Conservation (phyloP, 2,329 filamentous ascomycete species). For the Uncinocarpus reesii region DNA sequence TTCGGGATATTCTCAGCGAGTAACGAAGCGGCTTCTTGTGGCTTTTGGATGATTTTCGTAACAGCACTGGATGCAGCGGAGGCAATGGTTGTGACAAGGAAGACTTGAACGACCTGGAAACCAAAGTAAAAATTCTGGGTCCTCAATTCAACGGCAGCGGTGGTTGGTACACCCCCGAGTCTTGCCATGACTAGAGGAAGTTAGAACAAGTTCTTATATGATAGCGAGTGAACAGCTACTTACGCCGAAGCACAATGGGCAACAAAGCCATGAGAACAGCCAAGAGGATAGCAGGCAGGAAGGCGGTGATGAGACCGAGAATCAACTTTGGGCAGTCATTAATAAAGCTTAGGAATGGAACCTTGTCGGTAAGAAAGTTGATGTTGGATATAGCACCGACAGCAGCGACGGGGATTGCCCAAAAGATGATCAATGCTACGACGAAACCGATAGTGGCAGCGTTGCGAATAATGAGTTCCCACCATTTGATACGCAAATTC, state of each 20-base stretch:
- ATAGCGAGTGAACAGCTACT: slow-evolving; percentile 24
- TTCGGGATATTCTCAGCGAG: slow-evolving; percentile 66
- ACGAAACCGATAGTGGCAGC: slow-evolving; percentile 63
- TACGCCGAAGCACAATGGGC: slow-evolving; percentile 67
- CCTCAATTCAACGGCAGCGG: slow-evolving; percentile 71
- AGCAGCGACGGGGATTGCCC: slow-evolving; percentile 63
- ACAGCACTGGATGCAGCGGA: slow-evolving; percentile 67
- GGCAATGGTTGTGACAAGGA: slow-evolving; percentile 72
- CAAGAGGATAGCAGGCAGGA: slow-evolving; percentile 69
- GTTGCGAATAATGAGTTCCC: slow-evolving; percentile 66
- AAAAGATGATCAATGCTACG: slow-evolving; percentile 72
- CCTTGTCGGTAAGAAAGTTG: slow-evolving; percentile 50
- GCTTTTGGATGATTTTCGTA: slow-evolving; percentile 52
- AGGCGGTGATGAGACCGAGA: slow-evolving; percentile 70
- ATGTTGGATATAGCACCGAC: slow-evolving; percentile 85
- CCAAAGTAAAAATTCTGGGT: slow-evolving; percentile 82
- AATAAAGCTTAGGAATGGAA: slow-evolving; percentile 66
- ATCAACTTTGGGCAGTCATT: slow-evolving; percentile 58
- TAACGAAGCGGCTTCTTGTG: slow-evolving; percentile 50
- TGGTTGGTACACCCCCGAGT: slow-evolving; percentile 66
- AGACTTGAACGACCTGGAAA: slow-evolving; percentile 68
- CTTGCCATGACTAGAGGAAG: slow-evolving; percentile 57
- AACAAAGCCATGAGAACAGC: slow-evolving; percentile 78
- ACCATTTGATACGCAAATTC: slow-evolving; percentile 74
- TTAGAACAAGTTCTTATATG: not conserved